Evolutionary conservation across 176 grass and related monocot genomes (phyloP).

Genomic region (Avena insularis): DNA sequence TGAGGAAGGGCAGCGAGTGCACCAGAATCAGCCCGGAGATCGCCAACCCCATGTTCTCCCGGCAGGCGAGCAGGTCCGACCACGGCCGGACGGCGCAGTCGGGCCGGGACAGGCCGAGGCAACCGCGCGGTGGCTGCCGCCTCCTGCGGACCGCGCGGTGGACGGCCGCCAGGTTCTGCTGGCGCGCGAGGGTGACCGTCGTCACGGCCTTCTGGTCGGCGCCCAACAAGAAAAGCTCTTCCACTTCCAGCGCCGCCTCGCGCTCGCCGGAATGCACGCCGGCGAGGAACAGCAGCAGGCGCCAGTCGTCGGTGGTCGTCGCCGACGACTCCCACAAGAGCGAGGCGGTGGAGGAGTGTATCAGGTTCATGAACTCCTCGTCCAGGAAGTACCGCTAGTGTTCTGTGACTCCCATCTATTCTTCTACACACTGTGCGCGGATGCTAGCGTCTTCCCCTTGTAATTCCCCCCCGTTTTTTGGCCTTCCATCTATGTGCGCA

Average conservation of each 20-base stretch:
- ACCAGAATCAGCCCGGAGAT: slow-evolving; percentile 66
- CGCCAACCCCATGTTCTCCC: slow-evolving; percentile 45
- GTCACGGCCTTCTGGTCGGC: slow-evolving; percentile 43
- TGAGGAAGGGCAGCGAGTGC: slow-evolving; percentile 60
- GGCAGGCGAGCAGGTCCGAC: slow-evolving; percentile 35
- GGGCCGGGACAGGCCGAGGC: slow-evolving; percentile 27
- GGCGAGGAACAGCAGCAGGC: slow-evolving; percentile 50
- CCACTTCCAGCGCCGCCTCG: not conserved
- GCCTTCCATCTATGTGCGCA: slow-evolving; percentile 54
- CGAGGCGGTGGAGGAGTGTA: slow-evolving; percentile 93
- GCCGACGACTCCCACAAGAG: slow-evolving; percentile 78
- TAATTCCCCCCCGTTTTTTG: slow-evolving; percentile 33
- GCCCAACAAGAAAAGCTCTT: slow-evolving; percentile 34
- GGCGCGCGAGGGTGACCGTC: slow-evolving; percentile 52
- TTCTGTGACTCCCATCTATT: slow-evolving; percentile 6
- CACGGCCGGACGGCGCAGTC: slow-evolving; percentile 22
- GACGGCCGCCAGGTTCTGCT: slow-evolving; percentile 61
- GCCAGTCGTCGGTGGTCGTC: slow-evolving; percentile 18
- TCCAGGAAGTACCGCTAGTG: slow-evolving; percentile 83
- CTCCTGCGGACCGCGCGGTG: slow-evolving; percentile 60
- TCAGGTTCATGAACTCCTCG: slow-evolving; percentile 98
- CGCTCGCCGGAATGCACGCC: slow-evolving; percentile 69
- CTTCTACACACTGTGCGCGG: not conserved
- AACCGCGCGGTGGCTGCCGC: slow-evolving; percentile 41
- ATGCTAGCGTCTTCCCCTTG: slow-evolving; percentile 52